A percentile compares a stretch with the other conserved stretches of the same genome.
Conservation (phyloP, 2,329 filamentous ascomycete species). For the Monosporascus sp. region DNA sequence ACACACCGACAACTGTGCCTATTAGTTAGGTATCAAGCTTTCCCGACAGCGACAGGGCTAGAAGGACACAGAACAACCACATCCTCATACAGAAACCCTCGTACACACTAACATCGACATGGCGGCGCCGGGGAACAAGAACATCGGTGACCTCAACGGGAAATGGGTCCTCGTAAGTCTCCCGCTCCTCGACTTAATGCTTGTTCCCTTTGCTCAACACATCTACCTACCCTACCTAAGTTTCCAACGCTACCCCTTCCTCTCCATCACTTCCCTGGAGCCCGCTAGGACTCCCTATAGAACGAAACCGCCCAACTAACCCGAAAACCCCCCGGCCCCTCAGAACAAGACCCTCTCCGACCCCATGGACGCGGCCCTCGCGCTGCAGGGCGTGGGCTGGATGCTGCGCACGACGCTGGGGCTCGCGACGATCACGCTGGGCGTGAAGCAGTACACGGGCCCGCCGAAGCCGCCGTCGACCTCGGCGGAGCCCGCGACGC, state of each 20-base stretch:
- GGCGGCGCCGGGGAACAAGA: conserved; percentile 66
- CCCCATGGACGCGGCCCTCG: conserved; percentile 61
- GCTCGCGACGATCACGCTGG: conserved; percentile 63
- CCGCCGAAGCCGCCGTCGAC: conserved; percentile 36
- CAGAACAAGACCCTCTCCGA: conserved; percentile 75
- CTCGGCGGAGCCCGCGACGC: conserved; percentile 38
- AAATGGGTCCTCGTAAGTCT: conserved; percentile 62
- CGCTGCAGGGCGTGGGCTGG: conserved; percentile 68
- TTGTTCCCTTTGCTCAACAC: not conserved
- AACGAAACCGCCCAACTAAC: not conserved
- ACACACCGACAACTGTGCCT: too few species aligned
- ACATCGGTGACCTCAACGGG: conserved; percentile 62
- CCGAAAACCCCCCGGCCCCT: not conserved
- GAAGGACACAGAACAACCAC: too few species aligned
- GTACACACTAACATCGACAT: conserved; percentile 36
- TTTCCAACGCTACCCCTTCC: not conserved
- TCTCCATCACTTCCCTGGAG: not conserved
- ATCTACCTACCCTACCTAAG: not conserved
- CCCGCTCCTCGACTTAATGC: not conserved
- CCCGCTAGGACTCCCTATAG: not conserved
- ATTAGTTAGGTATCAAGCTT: too few species aligned
- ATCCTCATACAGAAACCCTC: too few species aligned
- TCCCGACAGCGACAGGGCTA: too few species aligned
- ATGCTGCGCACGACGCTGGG: conserved; percentile 67
- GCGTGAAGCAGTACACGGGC: conserved; percentile 50